Percentiles rank a stretch among this genome's conserved stretches.
phyloP scores from a whole-genome alignment of 345 rosid species.

The Eucalyptus marginata region DNA sequence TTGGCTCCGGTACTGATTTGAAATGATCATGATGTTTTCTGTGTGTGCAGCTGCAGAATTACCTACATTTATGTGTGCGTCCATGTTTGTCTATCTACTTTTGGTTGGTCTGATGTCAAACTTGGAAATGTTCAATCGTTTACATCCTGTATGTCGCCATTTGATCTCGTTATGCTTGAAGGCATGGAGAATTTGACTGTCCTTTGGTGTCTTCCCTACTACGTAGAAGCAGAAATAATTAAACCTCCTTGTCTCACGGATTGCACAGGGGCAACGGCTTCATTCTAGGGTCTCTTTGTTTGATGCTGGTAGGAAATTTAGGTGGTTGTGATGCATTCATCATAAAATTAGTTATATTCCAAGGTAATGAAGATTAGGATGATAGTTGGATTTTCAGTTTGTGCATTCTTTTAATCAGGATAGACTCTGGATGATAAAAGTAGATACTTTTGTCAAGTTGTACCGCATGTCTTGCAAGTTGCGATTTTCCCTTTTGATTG shows the following conservation, averaged over 20 bases:
- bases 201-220: background rate
- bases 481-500: background rate
- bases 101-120: background rate
- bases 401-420: background rate
- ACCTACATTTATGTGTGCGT: background rate
- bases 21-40: background rate
- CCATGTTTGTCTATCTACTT: background rate
- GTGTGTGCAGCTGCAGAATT: background rate
- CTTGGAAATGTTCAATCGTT: background rate
- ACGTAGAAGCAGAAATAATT: background rate
- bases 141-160: background rate
- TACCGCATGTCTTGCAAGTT: background rate
- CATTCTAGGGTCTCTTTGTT: background rate
- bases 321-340: background rate
- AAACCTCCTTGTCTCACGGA: background rate
- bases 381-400: background rate
- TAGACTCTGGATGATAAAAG: background rate
- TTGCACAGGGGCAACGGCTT: background rate
- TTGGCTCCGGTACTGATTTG: background rate
- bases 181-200: background rate
- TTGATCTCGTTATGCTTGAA: background rate
- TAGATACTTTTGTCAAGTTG: background rate
- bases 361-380: background rate
- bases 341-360: background rate
- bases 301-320: background rate